Percentiles rank a stretch among this genome's conserved stretches.
These are phyloP conservation scores for Sarocladium kiliense DNA, from an alignment of 2,329 filamentous ascomycete species.

Conservation along the genomic window DNA sequence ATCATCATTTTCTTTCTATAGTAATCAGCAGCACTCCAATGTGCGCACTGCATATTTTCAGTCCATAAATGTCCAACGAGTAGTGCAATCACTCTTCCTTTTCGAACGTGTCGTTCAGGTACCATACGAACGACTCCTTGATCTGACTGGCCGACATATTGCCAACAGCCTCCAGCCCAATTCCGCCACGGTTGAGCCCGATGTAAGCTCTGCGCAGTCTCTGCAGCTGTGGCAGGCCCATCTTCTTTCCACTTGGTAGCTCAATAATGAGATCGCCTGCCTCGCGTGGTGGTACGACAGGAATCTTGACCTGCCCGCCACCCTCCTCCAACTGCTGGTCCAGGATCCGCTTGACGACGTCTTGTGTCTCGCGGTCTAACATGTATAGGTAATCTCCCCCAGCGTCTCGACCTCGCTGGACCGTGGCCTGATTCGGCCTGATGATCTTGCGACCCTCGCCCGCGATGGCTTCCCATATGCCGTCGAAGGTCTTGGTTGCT, in stretches of 20 bases:
- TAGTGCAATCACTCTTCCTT: slow-evolving; percentile 44
- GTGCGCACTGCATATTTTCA: neutral
- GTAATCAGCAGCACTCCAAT: neutral
- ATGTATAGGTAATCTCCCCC: slow-evolving; percentile 73
- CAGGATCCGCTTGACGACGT: slow-evolving; percentile 65
- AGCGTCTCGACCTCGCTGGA: slow-evolving; percentile 57
- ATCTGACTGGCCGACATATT: slow-evolving; percentile 51
- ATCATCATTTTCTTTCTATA: neutral
- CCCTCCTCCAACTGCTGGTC: slow-evolving; percentile 68
- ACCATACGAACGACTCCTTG: slow-evolving; percentile 59
- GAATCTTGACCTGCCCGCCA: slow-evolving; percentile 50
- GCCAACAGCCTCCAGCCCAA: slow-evolving; percentile 49
- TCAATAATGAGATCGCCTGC: slow-evolving; percentile 52
- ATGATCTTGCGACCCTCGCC: slow-evolving; percentile 59
- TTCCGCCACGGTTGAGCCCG: slow-evolving; percentile 67
- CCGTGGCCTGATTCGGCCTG: slow-evolving; percentile 70
- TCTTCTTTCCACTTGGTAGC: slow-evolving; percentile 55
- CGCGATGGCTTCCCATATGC: slow-evolving; percentile 70
- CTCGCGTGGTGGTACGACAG: slow-evolving; percentile 21
- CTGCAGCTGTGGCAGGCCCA: slow-evolving; percentile 72
- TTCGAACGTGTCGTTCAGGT: slow-evolving; percentile 61
- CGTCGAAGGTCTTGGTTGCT: slow-evolving; percentile 49
- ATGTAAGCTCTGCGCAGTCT: slow-evolving; percentile 74
- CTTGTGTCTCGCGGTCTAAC: slow-evolving; percentile 73
- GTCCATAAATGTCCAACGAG: neutral